A percentile compares a stretch with the other conserved stretches of the same genome.
phyloP scores from a whole-genome alignment of 2,329 filamentous ascomycete species.

The Lachnellula willkommii region DNA sequence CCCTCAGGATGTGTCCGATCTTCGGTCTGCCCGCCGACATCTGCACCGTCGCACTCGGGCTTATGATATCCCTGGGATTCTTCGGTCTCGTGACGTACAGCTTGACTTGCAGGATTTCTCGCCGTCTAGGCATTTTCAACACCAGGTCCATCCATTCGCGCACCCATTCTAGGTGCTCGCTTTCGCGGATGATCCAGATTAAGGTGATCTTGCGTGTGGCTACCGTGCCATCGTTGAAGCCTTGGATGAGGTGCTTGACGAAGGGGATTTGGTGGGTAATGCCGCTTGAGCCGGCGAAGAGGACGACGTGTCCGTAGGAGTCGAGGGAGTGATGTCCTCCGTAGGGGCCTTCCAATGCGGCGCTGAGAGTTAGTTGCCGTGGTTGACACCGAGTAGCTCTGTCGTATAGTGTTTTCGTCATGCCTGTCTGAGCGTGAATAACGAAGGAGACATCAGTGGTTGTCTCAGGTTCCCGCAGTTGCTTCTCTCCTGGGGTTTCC shows the following conservation, averaged over 20 bases:
- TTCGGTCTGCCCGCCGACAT: conserved; percentile 91
- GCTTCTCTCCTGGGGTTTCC: conserved; percentile 37
- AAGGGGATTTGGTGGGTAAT: conserved; percentile 95
- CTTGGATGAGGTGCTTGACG: conserved; percentile 68
- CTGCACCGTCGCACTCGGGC: conserved; percentile 72
- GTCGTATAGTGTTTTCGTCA: conserved; percentile 77
- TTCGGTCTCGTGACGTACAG: conserved; percentile 87
- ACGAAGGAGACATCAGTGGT: conserved; percentile 67
- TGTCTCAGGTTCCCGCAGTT: conserved; percentile 26
- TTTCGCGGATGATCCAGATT: conserved; percentile 88
- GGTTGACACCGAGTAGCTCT: conserved; percentile 46
- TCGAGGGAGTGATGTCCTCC: conserved; percentile 76
- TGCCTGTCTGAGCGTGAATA: conserved; percentile 79
- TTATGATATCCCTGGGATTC: conserved; percentile 69
- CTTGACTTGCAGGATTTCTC: conserved; percentile 78
- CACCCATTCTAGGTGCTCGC: conserved; percentile 88
- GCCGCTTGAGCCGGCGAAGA: conserved; percentile 88
- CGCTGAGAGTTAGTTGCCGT: conserved; percentile 32
- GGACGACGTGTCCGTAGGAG: conserved; percentile 85
- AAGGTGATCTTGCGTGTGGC: conserved; percentile 78
- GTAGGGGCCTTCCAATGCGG: conserved; percentile 86
- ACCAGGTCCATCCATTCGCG: conserved; percentile 75
- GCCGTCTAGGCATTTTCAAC: conserved; percentile 71
- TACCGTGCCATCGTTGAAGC: conserved; percentile 63
- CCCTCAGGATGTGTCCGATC: conserved; percentile 68